Percentiles rank a stretch among this genome's conserved stretches.
Conservation (phyloP, 2,329 filamentous ascomycete genomes). For the Aspergillus sclerotialis region DNA sequence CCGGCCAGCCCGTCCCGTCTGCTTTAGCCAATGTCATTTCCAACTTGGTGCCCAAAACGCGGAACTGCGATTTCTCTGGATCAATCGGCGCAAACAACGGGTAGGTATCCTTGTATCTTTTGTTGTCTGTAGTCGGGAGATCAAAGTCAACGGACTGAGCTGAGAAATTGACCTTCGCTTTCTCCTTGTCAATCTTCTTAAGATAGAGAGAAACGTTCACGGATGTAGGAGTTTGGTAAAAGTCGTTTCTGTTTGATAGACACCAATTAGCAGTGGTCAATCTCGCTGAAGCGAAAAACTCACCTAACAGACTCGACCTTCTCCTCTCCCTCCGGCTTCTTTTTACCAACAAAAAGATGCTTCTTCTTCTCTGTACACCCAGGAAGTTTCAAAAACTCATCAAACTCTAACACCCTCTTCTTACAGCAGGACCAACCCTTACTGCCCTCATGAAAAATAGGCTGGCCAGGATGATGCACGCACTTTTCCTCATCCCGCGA, state of each 20-base stretch:
- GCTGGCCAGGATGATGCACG: slow-evolving; percentile 78
- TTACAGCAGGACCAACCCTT: slow-evolving; percentile 99
- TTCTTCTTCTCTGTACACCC: slow-evolving; percentile 76
- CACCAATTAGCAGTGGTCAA: neutral
- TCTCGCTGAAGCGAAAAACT: slow-evolving; percentile 15
- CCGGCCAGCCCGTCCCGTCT: slow-evolving; percentile 75
- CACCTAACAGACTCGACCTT: slow-evolving; percentile 70
- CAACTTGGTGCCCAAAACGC: slow-evolving; percentile 81
- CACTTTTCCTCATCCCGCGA: slow-evolving; percentile 67
- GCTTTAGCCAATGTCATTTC: slow-evolving; percentile 70
- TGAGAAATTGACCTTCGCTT: slow-evolving; percentile 64
- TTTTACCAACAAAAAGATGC: slow-evolving; percentile 76
- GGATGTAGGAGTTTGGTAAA: slow-evolving; percentile 80
- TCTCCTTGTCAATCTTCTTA: slow-evolving; percentile 89
- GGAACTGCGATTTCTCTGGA: slow-evolving; percentile 65
- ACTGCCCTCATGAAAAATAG: slow-evolving; percentile 95
- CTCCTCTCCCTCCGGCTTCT: slow-evolving; percentile 65
- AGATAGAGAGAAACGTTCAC: slow-evolving; percentile 91
- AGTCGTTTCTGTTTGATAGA: slow-evolving; percentile 60
- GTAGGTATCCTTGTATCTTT: slow-evolving; percentile 69
- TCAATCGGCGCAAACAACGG: slow-evolving; percentile 74
- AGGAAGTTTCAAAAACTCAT: slow-evolving; percentile 93
- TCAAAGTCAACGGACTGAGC: slow-evolving; percentile 63
- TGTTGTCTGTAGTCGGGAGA: slow-evolving; percentile 76
- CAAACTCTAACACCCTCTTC: slow-evolving; percentile 87